phyloP scores from a whole-genome alignment of 1,139 yeast species.

The Magnusiomyces sp. region DNA sequence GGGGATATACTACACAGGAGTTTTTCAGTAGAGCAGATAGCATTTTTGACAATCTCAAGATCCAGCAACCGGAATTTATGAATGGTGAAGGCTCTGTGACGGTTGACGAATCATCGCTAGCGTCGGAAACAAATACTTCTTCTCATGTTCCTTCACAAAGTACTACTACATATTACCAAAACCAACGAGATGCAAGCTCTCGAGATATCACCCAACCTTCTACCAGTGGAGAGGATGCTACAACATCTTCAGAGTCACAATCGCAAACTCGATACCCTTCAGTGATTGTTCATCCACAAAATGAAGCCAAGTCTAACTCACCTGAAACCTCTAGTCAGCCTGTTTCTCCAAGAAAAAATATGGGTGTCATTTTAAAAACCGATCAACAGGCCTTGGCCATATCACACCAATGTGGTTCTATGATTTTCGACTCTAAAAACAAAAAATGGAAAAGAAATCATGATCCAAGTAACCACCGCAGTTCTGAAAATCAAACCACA shows the following conservation, averaged over 20 bases:
- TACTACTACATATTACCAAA: not conserved
- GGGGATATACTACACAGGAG: slow-evolving; percentile 13
- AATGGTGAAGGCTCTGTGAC: slow-evolving; percentile 2
- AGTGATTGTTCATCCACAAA: slow-evolving; percentile 1
- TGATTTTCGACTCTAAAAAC: slow-evolving; percentile 10
- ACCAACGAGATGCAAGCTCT: not conserved
- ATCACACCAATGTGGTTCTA: slow-evolving; percentile 10
- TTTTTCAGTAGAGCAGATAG: slow-evolving; percentile 13
- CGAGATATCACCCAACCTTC: not conserved
- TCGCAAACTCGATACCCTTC: not conserved
- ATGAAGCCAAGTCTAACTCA: not conserved
- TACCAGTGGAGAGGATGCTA: not conserved
- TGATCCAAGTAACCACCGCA: not conserved
- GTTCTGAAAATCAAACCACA: not conserved
- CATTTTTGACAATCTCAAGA: slow-evolving; percentile 8
- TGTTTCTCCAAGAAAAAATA: slow-evolving; percentile 2
- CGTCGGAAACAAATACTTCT: not conserved
- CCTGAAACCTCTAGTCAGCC: not conserved
- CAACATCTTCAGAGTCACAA: not conserved
- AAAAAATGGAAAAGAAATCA: slow-evolving; percentile 7
- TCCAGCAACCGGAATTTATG: not conserved
- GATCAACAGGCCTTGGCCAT: slow-evolving; percentile 4
- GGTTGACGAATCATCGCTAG: not conserved
- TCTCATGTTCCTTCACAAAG: not conserved
- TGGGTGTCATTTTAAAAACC: slow-evolving; percentile 4